These are phyloP conservation scores for Filosporella fistucella DNA, from an alignment of 495 filamentous ascomycete genomes.

Conservation along the genomic window DNA sequence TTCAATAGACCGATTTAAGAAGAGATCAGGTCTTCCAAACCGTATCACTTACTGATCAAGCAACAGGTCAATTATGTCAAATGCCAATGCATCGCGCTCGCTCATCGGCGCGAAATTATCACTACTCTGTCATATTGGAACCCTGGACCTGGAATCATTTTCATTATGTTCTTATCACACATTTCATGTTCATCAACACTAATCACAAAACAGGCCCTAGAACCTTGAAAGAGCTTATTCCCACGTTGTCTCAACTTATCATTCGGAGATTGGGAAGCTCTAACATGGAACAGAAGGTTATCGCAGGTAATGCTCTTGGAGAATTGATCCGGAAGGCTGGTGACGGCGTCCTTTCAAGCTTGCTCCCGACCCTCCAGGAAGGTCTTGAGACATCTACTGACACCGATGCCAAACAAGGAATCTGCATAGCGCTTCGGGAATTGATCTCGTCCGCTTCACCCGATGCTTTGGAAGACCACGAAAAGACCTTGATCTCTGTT, in stretches of 20 bases:
- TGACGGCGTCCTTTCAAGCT: slow-evolving; percentile 80
- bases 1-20: too few species aligned
- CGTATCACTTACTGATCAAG: too few species aligned
- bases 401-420: slow-evolving; percentile 92
- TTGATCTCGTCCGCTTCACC: slow-evolving; percentile 87
- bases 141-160: too few species aligned
- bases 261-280: slow-evolving; percentile 91
- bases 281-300: slow-evolving; percentile 97
- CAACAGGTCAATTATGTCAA: too few species aligned
- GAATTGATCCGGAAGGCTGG: slow-evolving; percentile 96
- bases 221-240: slow-evolving; percentile 90
- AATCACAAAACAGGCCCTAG: too few species aligned
- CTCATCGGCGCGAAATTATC: too few species aligned
- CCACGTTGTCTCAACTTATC: slow-evolving; percentile 88
- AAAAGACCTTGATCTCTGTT: slow-evolving; percentile 90
- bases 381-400: slow-evolving; percentile 84
- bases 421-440: slow-evolving; percentile 92
- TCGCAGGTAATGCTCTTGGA: slow-evolving; percentile 93
- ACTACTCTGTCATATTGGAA: too few species aligned
- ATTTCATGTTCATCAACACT: too few species aligned
- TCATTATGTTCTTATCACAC: too few species aligned
- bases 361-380: slow-evolving; percentile 90
- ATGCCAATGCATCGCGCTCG: too few species aligned
- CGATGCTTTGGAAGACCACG: slow-evolving; percentile 88
- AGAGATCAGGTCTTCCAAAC: too few species aligned